Evolutionary conservation across 176 grass and related monocot genomes (phyloP).

Genomic region (Areca catechu): DNA sequence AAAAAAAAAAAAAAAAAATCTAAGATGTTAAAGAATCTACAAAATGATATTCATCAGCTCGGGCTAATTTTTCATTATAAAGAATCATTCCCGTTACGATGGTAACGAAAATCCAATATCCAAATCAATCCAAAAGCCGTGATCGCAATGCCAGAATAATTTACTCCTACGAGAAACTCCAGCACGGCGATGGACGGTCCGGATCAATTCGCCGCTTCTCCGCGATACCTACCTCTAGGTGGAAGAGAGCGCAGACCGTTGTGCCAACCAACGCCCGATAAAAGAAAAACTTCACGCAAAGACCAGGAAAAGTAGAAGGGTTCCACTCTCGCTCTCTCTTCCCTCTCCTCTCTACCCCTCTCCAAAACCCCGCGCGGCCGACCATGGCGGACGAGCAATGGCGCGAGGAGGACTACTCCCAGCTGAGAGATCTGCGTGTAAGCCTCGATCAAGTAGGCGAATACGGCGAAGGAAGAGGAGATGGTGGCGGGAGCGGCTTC

Average conservation of each 20-base stretch:
- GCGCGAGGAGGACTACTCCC: conserved; percentile 18
- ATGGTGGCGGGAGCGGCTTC: conserved; percentile 26
- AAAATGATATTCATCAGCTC: too few species aligned
- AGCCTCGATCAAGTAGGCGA: conserved; percentile 12
- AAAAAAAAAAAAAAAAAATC: too few species aligned
- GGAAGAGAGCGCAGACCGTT: conserved; percentile 11
- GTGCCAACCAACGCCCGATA: conserved; percentile 5
- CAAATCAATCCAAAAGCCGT: too few species aligned
- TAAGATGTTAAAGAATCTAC: too few species aligned
- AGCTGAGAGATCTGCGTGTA: conserved; percentile 28
- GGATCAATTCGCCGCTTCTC: background rate
- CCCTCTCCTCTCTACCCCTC: too few species aligned
- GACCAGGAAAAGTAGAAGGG: conserved; percentile 1
- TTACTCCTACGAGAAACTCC: too few species aligned
- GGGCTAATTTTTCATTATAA: too few species aligned
- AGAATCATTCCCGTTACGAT: too few species aligned
- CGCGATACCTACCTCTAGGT: background rate
- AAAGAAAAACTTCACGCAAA: background rate
- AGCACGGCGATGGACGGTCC: background rate
- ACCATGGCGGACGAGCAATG: conserved; percentile 13
- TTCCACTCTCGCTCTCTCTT: conserved; percentile 1
- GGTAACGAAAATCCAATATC: too few species aligned
- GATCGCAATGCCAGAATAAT: too few species aligned
- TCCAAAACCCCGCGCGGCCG: background rate
- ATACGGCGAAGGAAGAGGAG: background rate